Evolutionary conservation across 2,329 filamentous ascomycete species (phyloP).

Genomic region (Pseudopyrenochaeta lycopersici): DNA sequence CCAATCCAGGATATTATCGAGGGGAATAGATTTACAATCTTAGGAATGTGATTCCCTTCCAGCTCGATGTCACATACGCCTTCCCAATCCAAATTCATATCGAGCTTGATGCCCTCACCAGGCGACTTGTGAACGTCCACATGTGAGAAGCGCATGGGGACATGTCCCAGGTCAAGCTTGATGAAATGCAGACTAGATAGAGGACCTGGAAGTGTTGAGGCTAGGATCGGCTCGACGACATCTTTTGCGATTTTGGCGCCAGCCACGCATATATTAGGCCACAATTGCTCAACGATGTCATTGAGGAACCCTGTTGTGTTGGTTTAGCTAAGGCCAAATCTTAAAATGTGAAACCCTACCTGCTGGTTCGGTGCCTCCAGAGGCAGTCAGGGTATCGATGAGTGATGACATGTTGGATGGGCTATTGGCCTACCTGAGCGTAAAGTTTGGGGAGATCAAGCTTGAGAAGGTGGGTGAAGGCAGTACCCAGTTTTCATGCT

Average conservation of each 20-base stretch:
- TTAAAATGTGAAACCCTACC: slow-evolving; percentile 27
- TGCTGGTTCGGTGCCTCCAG: slow-evolving; percentile 53
- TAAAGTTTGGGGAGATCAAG: not conserved
- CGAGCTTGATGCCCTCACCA: slow-evolving; percentile 58
- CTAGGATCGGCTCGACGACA: slow-evolving; percentile 60
- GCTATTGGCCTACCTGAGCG: not conserved
- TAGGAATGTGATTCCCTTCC: slow-evolving; percentile 56
- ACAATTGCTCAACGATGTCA: slow-evolving; percentile 58
- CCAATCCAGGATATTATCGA: not conserved
- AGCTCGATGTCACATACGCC: slow-evolving; percentile 59
- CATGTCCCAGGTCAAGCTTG: slow-evolving; percentile 57
- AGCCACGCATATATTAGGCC: slow-evolving; percentile 60
- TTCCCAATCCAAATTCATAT: slow-evolving; percentile 59
- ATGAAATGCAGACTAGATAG: slow-evolving; percentile 54
- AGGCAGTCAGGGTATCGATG: slow-evolving; percentile 52
- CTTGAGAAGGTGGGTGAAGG: not conserved
- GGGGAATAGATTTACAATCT: slow-evolving; percentile 45
- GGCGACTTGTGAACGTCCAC: slow-evolving; percentile 58
- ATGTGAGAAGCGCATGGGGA: slow-evolving; percentile 53
- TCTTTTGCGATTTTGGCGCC: slow-evolving; percentile 57
- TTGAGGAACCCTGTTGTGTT: slow-evolving; percentile 55
- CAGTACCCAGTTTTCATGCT: slow-evolving; percentile 10
- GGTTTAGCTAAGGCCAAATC: not conserved
- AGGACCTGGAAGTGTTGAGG: slow-evolving; percentile 56
- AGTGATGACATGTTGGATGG: slow-evolving; percentile 37